Conservation (phyloP, 2,329 filamentous ascomycete species). For the Aspergillus novofumigatus region DNA sequence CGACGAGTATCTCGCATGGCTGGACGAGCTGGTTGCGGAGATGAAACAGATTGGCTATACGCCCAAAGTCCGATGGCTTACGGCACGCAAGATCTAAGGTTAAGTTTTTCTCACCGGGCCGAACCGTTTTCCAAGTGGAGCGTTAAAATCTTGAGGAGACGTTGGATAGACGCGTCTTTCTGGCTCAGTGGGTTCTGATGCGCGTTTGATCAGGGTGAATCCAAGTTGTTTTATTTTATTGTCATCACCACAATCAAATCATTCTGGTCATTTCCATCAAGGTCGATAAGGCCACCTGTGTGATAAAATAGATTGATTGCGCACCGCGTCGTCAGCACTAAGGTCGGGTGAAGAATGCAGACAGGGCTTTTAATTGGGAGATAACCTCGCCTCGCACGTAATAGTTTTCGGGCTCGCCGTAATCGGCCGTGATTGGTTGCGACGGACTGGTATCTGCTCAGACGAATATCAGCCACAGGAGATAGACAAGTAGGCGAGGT, state of each 20-base stretch:
- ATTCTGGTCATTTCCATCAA: not conserved
- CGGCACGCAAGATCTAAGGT: not conserved
- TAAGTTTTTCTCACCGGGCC: no score
- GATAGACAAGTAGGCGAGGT: not conserved
- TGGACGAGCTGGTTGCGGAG: conserved; percentile 7
- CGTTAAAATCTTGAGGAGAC: no score
- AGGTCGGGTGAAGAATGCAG: not conserved
- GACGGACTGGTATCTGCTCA: not conserved
- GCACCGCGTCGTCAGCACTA: not conserved
- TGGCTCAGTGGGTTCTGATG: not conserved
- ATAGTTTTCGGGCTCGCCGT: not conserved
- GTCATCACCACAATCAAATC: no score
- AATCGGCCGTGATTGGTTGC: not conserved
- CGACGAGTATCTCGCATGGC: conserved; percentile 6
- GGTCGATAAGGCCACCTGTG: not conserved
- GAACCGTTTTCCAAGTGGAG: no score
- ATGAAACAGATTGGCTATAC: conserved; percentile 10
- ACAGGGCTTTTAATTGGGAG: not conserved
- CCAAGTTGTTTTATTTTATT: no score
- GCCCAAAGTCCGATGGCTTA: conserved; percentile 5
- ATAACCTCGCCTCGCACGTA: not conserved
- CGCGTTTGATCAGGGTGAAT: not conserved
- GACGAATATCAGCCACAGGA: not conserved
- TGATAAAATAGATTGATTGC: not conserved
- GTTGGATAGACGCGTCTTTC: not conserved